Base-by-base conservation (phyloP, 108 stramenopile species). In the Pseudonitzschia pungens region DNA sequence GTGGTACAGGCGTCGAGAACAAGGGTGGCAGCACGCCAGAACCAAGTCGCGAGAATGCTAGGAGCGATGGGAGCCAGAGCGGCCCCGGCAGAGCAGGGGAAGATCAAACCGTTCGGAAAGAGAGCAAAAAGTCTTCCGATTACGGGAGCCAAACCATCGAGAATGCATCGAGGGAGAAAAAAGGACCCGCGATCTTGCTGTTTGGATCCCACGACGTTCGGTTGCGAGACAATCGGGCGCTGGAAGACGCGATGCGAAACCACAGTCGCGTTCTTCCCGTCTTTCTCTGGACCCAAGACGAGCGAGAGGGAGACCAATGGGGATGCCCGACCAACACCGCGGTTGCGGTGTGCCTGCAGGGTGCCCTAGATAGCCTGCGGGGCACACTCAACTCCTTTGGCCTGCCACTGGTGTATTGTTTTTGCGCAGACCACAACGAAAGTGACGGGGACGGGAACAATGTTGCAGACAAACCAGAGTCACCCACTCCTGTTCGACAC, bases 181-280 rank as follows among this genome's bases (percentile, higher is more conserved):
- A 59, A 14, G 43, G n/a, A 33, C 16, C 76, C 28, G 68, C 50
- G 44, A 28, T 74, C 0, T 7, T 83, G 9, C 29, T 83, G 3
- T 83, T 83, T 72, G 74, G 75, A 36, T 72, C 77, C 16, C 78
- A 79, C 54, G 82, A 83, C 67, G 71, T 83, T 24, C 82, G 82
- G 28, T 27, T 83, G 31, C 70, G 70, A 40, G 82, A 83, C 58
- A 83, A 83, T 44, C 32, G 29, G 14, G 77, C 81, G 3, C 22
- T 82, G 28, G 63, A 82, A 50, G 27, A 45, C 15, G 81, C 81
- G 21, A 31, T 58, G n/a, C 21, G 32, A 27, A 40, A 53, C n/a
- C 74, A 77, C 32, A 24, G 33, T 10, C 32, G 4, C 10, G 70
- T 83, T 20, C 65, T 83, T 0, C 82, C 82, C 2, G 69, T 76